Base-by-base conservation (phyloP, 1,284 basidiomycete species). In the Tilletia walkeri region DNA sequence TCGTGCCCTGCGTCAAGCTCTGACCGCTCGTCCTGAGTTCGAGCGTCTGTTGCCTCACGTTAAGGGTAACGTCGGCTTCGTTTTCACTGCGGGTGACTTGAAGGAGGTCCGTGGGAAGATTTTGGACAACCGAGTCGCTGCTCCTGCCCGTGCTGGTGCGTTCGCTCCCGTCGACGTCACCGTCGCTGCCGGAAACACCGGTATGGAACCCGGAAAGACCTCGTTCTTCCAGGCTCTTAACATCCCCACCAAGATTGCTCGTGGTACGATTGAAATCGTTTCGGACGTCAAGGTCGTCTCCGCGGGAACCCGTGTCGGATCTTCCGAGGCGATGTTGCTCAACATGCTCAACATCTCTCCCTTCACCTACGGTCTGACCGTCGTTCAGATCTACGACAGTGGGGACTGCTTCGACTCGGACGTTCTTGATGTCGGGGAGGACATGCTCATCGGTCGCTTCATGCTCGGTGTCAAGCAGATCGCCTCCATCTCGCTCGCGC, bases 261-360 rank as follows among this genome's bases (percentile, higher is more conserved):
- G 95, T 91, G 95, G 95, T 89, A 99, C 96, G 71, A 99, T 99
- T 84, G 95, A 99, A 92, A 99, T 99, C 85, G 94, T 97, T 75
- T 90, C 90, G 77, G 95, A 98, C 84, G 91, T 99, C 84, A 91
- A 96, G 88, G 95, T 99, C 87, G 93, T 99, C 81, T 86, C 87
- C 67, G 92, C 90, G 71, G 95, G 95, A 79, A 91, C 89, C 80
- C 93, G 93, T 88, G 95, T 99, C 85, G 96, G 96, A 80, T 85
- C 91, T 24, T 99, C 95, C 86, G 95, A 99, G 87, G 95, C 96
- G 72, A 95, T 94, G 73, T 89, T 99, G 81, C 88, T 99, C 77
- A 99, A 99, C 92, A 96, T 99, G 96, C 87, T 99, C 85, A 95
- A 95, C 90, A 86, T 86, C 79, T 85, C 85, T 70, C 85, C 85